A percentile compares a stretch with the other conserved stretches of the same genome.
phyloP scores from a whole-genome alignment of 2,329 filamentous ascomycete genomes.

The Leptographium flavum region DNA sequence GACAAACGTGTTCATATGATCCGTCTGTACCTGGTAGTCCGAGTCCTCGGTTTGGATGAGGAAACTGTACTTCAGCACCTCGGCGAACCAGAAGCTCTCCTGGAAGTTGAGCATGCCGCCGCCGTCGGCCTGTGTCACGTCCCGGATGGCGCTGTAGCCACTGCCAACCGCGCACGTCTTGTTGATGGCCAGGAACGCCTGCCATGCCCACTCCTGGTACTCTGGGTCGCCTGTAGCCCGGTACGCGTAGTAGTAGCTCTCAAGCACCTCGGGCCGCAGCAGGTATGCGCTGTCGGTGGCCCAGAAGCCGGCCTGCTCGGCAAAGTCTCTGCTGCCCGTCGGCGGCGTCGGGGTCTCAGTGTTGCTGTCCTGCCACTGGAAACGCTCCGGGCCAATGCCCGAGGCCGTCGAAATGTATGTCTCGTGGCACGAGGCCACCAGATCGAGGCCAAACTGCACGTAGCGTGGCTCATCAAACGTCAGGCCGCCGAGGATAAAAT shows the following conservation, averaged over 20 bases:
- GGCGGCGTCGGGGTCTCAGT: constrained; percentile 25
- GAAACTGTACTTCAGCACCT: constrained; percentile 76
- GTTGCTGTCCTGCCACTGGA: constrained; percentile 42
- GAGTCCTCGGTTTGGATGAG: constrained; percentile 53
- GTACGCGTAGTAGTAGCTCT: constrained; percentile 79
- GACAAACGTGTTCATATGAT: constrained; percentile 31
- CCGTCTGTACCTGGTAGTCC: constrained; percentile 31
- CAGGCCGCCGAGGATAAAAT: constrained; percentile 68
- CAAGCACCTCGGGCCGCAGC: constrained; percentile 67
- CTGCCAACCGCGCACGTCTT: constrained; percentile 45
- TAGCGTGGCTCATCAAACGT: constrained; percentile 52
- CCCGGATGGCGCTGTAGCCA: constrained; percentile 49
- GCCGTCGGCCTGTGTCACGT: constrained; percentile 52
- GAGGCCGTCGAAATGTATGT: constrained; percentile 58
- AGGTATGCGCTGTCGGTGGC: constrained; percentile 47
- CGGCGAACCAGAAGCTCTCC: constrained; percentile 80
- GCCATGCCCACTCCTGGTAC: constrained; percentile 78
- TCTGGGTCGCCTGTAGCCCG: constrained; percentile 58
- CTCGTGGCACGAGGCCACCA: constrained; percentile 59
- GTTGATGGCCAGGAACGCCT: constrained; percentile 57
- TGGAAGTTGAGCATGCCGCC: constrained; percentile 54
- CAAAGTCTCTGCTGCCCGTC: constrained; percentile 40
- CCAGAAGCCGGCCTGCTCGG: constrained; percentile 56
- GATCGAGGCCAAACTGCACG: constrained; percentile 56
- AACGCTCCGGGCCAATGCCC: constrained; percentile 62